Evolutionary conservation across 2,329 filamentous ascomycete genomes (phyloP).

Genomic region (Diaporthe eres): DNA sequence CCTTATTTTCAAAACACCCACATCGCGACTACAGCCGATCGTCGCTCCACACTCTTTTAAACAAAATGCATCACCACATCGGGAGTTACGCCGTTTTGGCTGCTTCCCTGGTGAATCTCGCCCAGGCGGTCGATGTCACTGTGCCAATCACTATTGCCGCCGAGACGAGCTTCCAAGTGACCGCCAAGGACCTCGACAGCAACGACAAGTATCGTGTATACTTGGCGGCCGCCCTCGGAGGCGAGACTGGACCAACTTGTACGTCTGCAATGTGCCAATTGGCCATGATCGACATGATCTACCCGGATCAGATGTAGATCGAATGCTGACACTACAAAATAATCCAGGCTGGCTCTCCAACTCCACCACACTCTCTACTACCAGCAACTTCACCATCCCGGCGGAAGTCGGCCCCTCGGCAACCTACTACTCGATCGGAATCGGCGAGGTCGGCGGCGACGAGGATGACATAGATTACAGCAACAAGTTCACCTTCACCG

Average conservation of each 20-base stretch:
- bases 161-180: slow-evolving; percentile 13
- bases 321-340: background rate
- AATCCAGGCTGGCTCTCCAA: slow-evolving; percentile 21
- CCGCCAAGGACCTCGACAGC: background rate
- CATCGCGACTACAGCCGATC: slow-evolving; percentile 2
- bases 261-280: background rate
- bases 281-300: background rate
- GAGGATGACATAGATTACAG: slow-evolving; percentile 18
- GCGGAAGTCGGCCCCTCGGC: background rate
- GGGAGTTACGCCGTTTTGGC: slow-evolving; percentile 20
- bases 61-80: slow-evolving; percentile 13
- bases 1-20: background rate
- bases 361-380: slow-evolving; percentile 5
- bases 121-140: slow-evolving; percentile 6
- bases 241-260: slow-evolving; percentile 24
- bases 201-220: slow-evolving; percentile 24
- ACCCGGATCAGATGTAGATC: background rate
- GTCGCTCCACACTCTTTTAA: slow-evolving; percentile 23
- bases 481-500: slow-evolving; percentile 39
- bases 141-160: slow-evolving; percentile 3
- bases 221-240: slow-evolving; percentile 12
- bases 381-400: slow-evolving; percentile 7
- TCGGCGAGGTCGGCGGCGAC: slow-evolving; percentile 1
- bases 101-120: slow-evolving; percentile 1
- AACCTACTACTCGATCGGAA: slow-evolving; percentile 20